Conservation (phyloP, 2,329 filamentous ascomycete genomes). For the Paracoccidioides brasiliensis region DNA sequence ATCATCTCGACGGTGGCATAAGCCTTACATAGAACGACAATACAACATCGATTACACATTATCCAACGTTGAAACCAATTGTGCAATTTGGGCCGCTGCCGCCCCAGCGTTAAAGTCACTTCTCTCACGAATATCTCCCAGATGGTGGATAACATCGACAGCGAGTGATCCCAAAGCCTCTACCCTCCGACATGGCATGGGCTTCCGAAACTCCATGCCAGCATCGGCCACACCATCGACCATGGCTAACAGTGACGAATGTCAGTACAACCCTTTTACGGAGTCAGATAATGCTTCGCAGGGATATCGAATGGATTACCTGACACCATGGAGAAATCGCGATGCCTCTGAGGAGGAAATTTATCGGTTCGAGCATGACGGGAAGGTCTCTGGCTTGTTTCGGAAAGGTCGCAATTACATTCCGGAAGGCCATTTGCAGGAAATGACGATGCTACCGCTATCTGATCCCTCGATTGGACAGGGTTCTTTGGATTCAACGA, state of each 20-base stretch:
- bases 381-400: slow-evolving; percentile 1
- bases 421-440: not conserved
- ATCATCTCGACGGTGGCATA: not conserved
- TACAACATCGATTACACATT: slow-evolving; percentile 4
- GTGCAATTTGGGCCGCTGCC: slow-evolving; percentile 7
- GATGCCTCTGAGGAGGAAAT: slow-evolving; percentile 4
- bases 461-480: not conserved
- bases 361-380: slow-evolving; percentile 6
- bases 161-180: not conserved
- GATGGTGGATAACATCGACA: slow-evolving; percentile 1
- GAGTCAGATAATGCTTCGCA: not conserved
- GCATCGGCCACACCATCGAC: not conserved
- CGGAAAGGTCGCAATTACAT: not conserved
- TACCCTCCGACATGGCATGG: not conserved
- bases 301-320: not conserved
- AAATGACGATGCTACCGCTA: not conserved
- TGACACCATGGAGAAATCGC: not conserved
- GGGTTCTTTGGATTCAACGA: not conserved
- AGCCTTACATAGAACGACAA: not conserved
- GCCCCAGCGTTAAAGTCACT: slow-evolving; percentile 8
- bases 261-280: not conserved
- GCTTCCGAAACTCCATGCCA: not conserved
- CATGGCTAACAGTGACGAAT: not conserved
- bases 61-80: slow-evolving; percentile 6
- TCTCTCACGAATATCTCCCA: slow-evolving; percentile 5